Base-by-base conservation (phyloP, 1,284 basidiomycete species). In the Rhodotorula sp. region DNA sequence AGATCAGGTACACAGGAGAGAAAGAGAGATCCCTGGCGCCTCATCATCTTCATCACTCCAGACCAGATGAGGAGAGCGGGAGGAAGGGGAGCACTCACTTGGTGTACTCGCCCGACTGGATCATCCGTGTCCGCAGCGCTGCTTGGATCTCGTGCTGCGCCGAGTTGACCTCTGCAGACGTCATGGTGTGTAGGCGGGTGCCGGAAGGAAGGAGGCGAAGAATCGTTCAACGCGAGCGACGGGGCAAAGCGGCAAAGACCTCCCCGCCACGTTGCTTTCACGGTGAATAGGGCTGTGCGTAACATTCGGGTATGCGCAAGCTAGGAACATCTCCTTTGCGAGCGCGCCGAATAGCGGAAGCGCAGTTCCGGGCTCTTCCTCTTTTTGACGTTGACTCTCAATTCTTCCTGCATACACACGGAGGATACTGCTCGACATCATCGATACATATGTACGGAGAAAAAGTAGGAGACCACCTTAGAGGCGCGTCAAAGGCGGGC, bases 31-130 rank as follows among this genome's bases (percentile, higher is more conserved):
- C 8, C 12, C 12, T 59, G 5, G 29, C 29, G 12, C 29, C 22
- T 22, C 22, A 18, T 17, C 37, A 7, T 15, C 12, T 42, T 18
- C 18, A 4, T 42, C 33, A 22, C 14, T 4, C 18, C 49, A 10
- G n/a, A 45, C 45, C 37, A 2, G 20, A 42, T 6, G 30, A 33
- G 24, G 26, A 10, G 24, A 24, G 46, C 26, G 17, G 42, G 22
- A n/a, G 24, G 37, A 20, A 18, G 29, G 49, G 12, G 37, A 10
- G 3, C 42, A 49, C 71, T 58, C 8, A 75, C 74, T 45, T 56
- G 29, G 61, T 62, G 66, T 75, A 73, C 64, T 75, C 71, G 51
- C 74, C 74, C 17, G 65, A 66, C 26, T 73, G 51, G 66, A 75
- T 64, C 56, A 75, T 42, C 2, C 74, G 66, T 0, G 62, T 54